Base-by-base conservation (phyloP, 2,329 filamentous ascomycete species). In the Sporothrix protearum region DNA sequence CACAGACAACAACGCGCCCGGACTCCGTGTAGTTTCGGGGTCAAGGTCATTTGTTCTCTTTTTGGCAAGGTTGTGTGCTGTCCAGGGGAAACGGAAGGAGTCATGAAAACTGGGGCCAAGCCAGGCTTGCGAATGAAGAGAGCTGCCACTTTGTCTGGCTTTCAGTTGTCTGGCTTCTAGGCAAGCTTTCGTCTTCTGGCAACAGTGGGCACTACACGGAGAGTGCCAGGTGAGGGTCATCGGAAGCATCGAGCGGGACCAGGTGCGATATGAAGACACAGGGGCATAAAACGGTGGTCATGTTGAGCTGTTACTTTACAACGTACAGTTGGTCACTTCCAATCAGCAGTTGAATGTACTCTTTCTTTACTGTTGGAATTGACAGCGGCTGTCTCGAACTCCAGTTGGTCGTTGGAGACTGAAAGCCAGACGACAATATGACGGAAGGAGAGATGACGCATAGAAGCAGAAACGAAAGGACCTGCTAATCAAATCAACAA, bases 1-100 rank as follows among this genome's bases (percentile, higher is more conserved):
- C 22, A 28, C 16, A 57, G 14, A 67, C 25, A 9, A 28, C 64
- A 39, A 33, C 57, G 33, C 22, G 57, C n/a, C 57, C 19, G 33
- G 33, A 42, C 57, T n/a, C n/a, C n/a, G n/a, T n/a, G n/a, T 63
- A 42, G 33, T 63, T 42, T 63, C 57, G 57, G 57, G 57, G 28
- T 57, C 25, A 28, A 25, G 57, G 57, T 61, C 57, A 61, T 61
- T 61, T 8, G 57, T 63, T 7, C 19, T 14, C 10, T n/a, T 22
- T 25, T 63, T 8, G 4, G n/a, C 36, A 3, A 14, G 14, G 22
- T 53, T 53, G 49, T 22, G 49, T 53, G n/a, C 5, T 53, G 49
- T 16, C 57, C 67, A 68, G 57, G 39, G 36, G 42, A 66, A 66
- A 66, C 42, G 63, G 63, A 66, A 66, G 36, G 59, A 45, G 28